These are phyloP conservation scores for Kodamaea derodonti DNA, from an alignment of 1,139 yeast genomes.

Conservation along the genomic window DNA sequence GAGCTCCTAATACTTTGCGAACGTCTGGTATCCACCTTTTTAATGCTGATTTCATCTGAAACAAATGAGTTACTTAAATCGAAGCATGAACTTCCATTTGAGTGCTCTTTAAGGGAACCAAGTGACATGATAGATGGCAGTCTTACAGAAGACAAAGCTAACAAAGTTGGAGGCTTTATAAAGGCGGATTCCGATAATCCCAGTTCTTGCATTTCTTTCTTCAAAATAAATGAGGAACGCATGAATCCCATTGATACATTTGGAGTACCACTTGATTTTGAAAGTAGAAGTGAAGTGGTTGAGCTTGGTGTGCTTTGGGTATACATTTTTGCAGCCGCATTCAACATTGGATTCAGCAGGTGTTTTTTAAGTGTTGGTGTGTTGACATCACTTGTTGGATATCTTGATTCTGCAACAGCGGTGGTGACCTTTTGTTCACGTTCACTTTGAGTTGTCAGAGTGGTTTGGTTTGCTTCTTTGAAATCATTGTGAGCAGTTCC, in stretches of 20 bases:
- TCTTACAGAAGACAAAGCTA: background rate
- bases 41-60: slow-evolving; percentile 1
- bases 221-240: slow-evolving; percentile 26
- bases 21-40: background rate
- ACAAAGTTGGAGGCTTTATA: slow-evolving; percentile 24
- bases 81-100: slow-evolving; percentile 7
- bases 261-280: slow-evolving; percentile 8
- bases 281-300: slow-evolving; percentile 7
- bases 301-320: slow-evolving; percentile 5
- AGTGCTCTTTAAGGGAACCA: background rate
- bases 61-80: slow-evolving; percentile 19
- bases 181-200: slow-evolving; percentile 33
- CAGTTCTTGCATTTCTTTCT: slow-evolving; percentile 21
- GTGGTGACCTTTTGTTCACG: background rate
- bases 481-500: slow-evolving; percentile 12
- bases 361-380: slow-evolving; percentile 4
- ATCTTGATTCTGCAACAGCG: slow-evolving; percentile 5
- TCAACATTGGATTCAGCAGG: slow-evolving; percentile 4
- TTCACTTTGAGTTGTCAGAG: background rate
- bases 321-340: slow-evolving; percentile 4
- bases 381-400: slow-evolving; percentile 10
- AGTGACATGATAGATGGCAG: slow-evolving; percentile 3
- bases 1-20: slow-evolving; percentile 2
- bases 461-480: slow-evolving; percentile 8
- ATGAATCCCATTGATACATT: slow-evolving; percentile 23